A percentile compares a stretch with the other conserved stretches of the same genome.
Evolutionary conservation across 352 stramenopile species (phyloP).

Genomic region (Nothophytophthora sp.): DNA sequence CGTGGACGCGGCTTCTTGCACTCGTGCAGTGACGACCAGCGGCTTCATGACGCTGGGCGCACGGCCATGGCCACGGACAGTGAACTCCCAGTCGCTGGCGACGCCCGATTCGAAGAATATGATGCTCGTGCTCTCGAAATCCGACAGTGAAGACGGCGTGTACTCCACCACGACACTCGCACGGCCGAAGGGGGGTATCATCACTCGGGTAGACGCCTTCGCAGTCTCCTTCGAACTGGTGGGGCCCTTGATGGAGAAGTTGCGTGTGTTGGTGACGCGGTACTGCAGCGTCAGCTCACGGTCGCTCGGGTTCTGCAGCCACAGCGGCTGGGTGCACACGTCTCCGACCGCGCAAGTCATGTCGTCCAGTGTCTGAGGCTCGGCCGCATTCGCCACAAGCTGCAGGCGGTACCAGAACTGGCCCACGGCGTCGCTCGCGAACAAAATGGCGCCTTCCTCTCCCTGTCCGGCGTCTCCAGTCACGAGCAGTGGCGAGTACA

Average conservation of each 20-base stretch:
- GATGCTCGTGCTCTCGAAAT: conserved; percentile 72
- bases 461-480: conserved; percentile 21
- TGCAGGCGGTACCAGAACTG: conserved; percentile 95
- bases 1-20: conserved; percentile 81
- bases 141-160: conserved; percentile 87
- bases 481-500: conserved; percentile 89
- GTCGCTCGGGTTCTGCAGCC: conserved; percentile 91
- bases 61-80: conserved; percentile 71
- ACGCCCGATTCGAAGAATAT: conserved; percentile 72
- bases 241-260: conserved; percentile 85
- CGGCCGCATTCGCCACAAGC: conserved; percentile 62
- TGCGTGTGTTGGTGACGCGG: conserved; percentile 75
- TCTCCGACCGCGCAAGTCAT: conserved; percentile 89
- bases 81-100: conserved; percentile 91
- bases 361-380: conserved; percentile 51
- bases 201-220: conserved; percentile 21
- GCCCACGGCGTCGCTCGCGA: conserved; percentile 89
- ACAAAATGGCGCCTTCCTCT: conserved; percentile 84
- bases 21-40: conserved; percentile 61
- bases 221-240: background rate
- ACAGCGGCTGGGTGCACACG: conserved; percentile 67
- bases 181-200: conserved; percentile 71
- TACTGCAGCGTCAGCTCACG: conserved; percentile 76
- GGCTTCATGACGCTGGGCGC: conserved; percentile 91
- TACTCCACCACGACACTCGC: conserved; percentile 83